Conservation (phyloP, 1,284 basidiomycete species). For the Ceratobasidium sp. region DNA sequence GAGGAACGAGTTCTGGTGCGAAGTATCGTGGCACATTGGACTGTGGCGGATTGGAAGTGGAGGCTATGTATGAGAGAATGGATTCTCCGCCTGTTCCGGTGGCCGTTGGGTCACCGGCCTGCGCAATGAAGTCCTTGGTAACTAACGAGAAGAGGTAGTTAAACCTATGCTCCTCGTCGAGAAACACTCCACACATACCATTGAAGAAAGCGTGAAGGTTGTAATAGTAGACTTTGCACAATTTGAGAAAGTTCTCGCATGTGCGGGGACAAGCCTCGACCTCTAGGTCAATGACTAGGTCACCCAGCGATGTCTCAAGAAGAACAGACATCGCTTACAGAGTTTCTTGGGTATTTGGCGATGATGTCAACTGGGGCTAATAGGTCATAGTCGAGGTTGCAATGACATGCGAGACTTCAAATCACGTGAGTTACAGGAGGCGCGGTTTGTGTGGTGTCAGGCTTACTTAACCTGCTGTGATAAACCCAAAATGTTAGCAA, state of each 20-base stretch:
- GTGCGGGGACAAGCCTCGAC: slow-evolving; percentile 90
- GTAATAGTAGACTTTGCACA: slow-evolving; percentile 97
- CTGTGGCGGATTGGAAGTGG: slow-evolving; percentile 53
- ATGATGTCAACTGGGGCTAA: slow-evolving; percentile 11
- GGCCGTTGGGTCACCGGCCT: slow-evolving; percentile 94
- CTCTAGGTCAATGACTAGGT: slow-evolving; percentile 95
- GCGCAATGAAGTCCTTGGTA: slow-evolving; percentile 95
- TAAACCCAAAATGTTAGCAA: background rate
- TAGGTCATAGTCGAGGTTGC: slow-evolving; percentile 6
- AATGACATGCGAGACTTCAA: background rate
- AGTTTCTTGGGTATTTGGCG: slow-evolving; percentile 5
- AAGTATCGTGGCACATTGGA: slow-evolving; percentile 73
- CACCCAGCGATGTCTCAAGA: slow-evolving; percentile 94
- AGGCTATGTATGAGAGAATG: slow-evolving; percentile 77
- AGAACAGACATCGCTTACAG: slow-evolving; percentile 83
- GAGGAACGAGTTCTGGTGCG: slow-evolving; percentile 78
- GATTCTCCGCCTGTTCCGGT: slow-evolving; percentile 93
- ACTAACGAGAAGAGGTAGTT: slow-evolving; percentile 62
- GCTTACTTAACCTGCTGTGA: background rate
- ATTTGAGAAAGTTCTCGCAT: slow-evolving; percentile 95
- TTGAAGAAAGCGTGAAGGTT: slow-evolving; percentile 97
- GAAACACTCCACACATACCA: slow-evolving; percentile 62
- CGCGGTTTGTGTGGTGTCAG: background rate
- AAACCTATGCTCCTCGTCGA: background rate
- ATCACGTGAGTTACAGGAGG: slow-evolving; percentile 3